Evolutionary conservation across 2,329 filamentous ascomycete species (phyloP).

Genomic region (Exophiala bonariae): DNA sequence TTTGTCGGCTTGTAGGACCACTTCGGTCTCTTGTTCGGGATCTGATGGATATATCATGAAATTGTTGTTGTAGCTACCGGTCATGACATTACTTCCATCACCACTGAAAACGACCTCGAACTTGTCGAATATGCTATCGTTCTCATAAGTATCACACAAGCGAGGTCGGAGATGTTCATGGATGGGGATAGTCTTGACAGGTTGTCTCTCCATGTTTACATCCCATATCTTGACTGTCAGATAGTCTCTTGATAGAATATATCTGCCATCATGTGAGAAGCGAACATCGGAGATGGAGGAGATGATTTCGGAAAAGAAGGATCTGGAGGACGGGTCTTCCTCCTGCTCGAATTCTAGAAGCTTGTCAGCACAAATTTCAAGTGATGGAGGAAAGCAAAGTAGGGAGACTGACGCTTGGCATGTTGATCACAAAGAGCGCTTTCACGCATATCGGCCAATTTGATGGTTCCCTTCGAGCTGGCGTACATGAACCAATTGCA

Average conservation of each 20-base stretch:
- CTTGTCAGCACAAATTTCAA: conserved; percentile 11
- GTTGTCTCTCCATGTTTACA: conserved; percentile 97
- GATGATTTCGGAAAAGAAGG: conserved; percentile 99
- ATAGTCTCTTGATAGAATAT: conserved; percentile 97
- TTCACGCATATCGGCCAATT: conserved; percentile 97
- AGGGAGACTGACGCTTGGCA: conserved; percentile 74
- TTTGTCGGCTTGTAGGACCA: conserved; percentile 96
- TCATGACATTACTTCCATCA: conserved; percentile 99
- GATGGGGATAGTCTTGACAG: conserved; percentile 97
- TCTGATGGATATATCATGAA: conserved; percentile 99
- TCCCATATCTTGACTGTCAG: conserved; percentile 99
- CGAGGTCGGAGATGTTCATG: conserved; percentile 94
- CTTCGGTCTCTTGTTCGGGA: conserved; percentile 92
- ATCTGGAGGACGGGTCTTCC: conserved; percentile 93
- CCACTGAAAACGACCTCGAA: conserved; percentile 99
- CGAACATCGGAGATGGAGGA: conserved; percentile 98
- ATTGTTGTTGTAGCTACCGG: conserved; percentile 99
- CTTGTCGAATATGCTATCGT: conserved; percentile 99
- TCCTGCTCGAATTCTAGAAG: conserved; percentile 92
- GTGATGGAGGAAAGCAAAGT: background rate
- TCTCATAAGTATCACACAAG: conserved; percentile 97
- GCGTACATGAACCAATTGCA: conserved; percentile 99
- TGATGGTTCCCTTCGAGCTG: conserved; percentile 98
- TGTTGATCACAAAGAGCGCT: conserved; percentile 95
- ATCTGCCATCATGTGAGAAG: conserved; percentile 93